Conservation (phyloP, 2,329 filamentous ascomycete species). For the Penicillium griseofulvum region DNA sequence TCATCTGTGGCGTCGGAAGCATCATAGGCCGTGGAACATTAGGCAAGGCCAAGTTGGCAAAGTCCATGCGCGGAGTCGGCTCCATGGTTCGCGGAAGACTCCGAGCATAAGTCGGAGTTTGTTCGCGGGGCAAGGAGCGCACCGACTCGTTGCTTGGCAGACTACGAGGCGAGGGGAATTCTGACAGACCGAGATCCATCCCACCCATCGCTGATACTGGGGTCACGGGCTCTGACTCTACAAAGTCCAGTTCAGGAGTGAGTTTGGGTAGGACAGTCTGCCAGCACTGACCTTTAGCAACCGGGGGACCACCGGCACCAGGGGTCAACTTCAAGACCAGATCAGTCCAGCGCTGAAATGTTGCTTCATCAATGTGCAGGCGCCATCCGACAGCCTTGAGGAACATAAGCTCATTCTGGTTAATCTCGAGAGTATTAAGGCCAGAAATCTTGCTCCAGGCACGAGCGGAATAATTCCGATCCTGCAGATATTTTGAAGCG, state of each 20-base stretch:
- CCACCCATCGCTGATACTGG: conserved; percentile 26
- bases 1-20: conserved; percentile 62
- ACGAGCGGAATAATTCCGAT: conserved; percentile 93
- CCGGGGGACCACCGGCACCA: conserved; percentile 43
- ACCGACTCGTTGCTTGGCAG: conserved; percentile 21
- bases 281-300: conserved; percentile 40
- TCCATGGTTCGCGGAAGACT: conserved; percentile 50
- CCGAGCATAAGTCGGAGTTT: conserved; percentile 30
- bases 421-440: conserved; percentile 89
- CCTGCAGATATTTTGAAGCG: conserved; percentile 96
- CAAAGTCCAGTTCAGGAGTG: conserved; percentile 56
- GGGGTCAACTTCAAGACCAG: conserved; percentile 84
- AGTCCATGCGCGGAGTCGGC: conserved; percentile 46
- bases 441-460: conserved; percentile 99
- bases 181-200: conserved; percentile 26
- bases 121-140: conserved; percentile 22
- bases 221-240: conserved; percentile 39
- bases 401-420: conserved; percentile 93
- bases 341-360: conserved; percentile 91
- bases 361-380: conserved; percentile 83
- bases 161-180: conserved; percentile 33
- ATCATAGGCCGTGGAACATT: conserved; percentile 54
- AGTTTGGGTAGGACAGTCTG: conserved; percentile 53
- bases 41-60: conserved; percentile 49
- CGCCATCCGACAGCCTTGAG: conserved; percentile 89